Evolutionary conservation across 257 asterid species (phyloP), one percentile per base, ranked within the genome.

Genomic region (Lavandula angustifolia): DNA sequence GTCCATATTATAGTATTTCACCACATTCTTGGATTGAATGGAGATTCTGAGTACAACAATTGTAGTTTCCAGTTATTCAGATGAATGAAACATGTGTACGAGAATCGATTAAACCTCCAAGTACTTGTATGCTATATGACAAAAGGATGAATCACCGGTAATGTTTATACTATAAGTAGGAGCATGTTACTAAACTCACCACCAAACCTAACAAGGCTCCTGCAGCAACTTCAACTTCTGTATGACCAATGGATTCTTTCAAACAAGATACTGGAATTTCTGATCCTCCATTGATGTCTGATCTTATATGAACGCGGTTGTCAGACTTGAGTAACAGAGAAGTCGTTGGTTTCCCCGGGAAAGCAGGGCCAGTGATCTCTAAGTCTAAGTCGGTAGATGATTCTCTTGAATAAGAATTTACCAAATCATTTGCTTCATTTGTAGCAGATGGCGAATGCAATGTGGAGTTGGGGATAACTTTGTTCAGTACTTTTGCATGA

Each of bases 191-290:
- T 70, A 89, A 58, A 64, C 91, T 84, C 49, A 87, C 85, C 1
- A 89, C 51, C 69, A 92, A 82, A 53, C 98, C 98, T 78, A 89
- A 80, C 51, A 87, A 54, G 68, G 96, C 98, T 69, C 98, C 98
- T 0, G 95, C 96, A 9, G 75, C 77, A 34, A 92, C 98, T 75
- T 92, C 97, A 40, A 77, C 51, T 71, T 84, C 91, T 40, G 98
- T 87, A 66, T 92, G 98, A 9, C 98, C 98, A 6, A 92, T 74
- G 1, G 96, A 81, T 80, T 92, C 98, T 81, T 89, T 92, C 78
- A 89, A 50, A 3, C 69, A 76, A 42, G 62, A 51, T 3, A 40
- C 48, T 47, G 41, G 64, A 9, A 56, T 66, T 60, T 78, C 71
- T n/a, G 76, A 62, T 13, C 32, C 67, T 53, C 62, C 64, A 35